These are phyloP conservation scores for Drechslerella dactyloides DNA, from an alignment of 2,329 filamentous ascomycete genomes.

Conservation along the genomic window DNA sequence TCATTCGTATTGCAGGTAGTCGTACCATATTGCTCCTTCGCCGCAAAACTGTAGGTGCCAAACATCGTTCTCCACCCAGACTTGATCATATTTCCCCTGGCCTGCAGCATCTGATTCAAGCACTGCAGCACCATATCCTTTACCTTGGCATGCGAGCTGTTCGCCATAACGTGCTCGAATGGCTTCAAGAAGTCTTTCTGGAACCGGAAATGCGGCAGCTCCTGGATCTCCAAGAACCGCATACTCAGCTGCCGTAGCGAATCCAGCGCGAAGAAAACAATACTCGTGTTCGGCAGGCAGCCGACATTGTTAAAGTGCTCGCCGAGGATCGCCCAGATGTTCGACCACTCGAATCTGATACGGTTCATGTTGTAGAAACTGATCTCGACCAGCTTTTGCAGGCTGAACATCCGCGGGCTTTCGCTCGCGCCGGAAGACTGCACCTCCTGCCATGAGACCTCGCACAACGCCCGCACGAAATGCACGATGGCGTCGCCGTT, in stretches of 20 bases:
- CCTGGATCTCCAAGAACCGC: conserved; percentile 98
- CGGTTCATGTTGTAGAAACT: conserved; percentile 99
- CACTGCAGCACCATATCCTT: conserved; percentile 98
- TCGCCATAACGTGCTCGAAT: conserved; percentile 95
- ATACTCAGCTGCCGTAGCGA: conserved; percentile 94
- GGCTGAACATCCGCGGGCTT: conserved; percentile 91
- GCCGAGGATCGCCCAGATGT: conserved; percentile 96
- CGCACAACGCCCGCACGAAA: conserved; percentile 88
- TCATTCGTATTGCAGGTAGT: conserved; percentile 14
- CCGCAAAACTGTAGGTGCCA: conserved; percentile 95
- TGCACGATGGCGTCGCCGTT: conserved; percentile 93
- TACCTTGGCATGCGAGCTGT: conserved; percentile 86
- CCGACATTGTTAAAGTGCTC: conserved; percentile 98
- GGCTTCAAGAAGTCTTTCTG: conserved; percentile 99
- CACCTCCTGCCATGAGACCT: conserved; percentile 99
- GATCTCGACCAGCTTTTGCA: conserved; percentile 98
- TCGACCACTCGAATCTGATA: conserved; percentile 97
- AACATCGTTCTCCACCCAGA: conserved; percentile 99
- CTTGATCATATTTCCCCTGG: conserved; percentile 91
- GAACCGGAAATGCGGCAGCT: conserved; percentile 98
- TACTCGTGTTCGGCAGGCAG: conserved; percentile 92
- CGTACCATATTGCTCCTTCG: conserved; percentile 79
- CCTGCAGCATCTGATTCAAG: conserved; percentile 98
- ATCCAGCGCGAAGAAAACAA: conserved; percentile 97
- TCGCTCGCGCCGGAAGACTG: conserved; percentile 96